Base-by-base conservation (phyloP, 768 basidiomycete genomes). In the Pluteus cervinus region DNA sequence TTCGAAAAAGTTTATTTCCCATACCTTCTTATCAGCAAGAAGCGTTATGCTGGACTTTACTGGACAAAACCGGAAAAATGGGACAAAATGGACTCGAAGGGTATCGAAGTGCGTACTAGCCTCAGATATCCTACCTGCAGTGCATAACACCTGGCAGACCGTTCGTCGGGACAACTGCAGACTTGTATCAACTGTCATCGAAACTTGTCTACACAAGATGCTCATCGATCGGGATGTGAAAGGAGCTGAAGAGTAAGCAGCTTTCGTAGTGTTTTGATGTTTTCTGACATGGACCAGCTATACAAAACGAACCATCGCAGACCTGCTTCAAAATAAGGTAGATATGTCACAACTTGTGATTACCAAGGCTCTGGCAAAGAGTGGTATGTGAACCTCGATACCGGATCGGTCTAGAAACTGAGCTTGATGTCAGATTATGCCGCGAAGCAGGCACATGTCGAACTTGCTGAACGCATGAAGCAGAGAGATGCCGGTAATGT, bases 1-100 rank as follows among this genome's bases (percentile, higher is more conserved):
- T 99, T 99, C 62, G 96, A 99, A 57, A 98, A 99, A 57, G 93
- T 98, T 4, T 99, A 99, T 62, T 98, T 86, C 58, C 96, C 96
- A 4, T 99, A 98, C 60, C 62, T 99, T 37, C 80, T 99, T 33
- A 99, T 99, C 62, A 98, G 70, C 72, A 99, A 99, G 65, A 99
- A 99, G 63, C 81, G 96, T 30, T 99, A 99, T 60, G 96, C 96
- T 2, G 96, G 96, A 5, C 63, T 98, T 40, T 98, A 99, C 56
- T 99, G 96, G 96, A 98, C 96, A 2, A 81, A 78, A 46, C 66
- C 83, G 9, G 93, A 97, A 28, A 96, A 91, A 55, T 94, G 87
- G 49, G 96, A 99, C 60, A 98, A 98, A 65, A 98, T 98, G 96
- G 96, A 99, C 50, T 86, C 94, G 2, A 99, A 99, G 65, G 96